Evolutionary conservation across 1,284 basidiomycete genomes (phyloP).

Genomic region (Cryptococcus deneoformans): DNA sequence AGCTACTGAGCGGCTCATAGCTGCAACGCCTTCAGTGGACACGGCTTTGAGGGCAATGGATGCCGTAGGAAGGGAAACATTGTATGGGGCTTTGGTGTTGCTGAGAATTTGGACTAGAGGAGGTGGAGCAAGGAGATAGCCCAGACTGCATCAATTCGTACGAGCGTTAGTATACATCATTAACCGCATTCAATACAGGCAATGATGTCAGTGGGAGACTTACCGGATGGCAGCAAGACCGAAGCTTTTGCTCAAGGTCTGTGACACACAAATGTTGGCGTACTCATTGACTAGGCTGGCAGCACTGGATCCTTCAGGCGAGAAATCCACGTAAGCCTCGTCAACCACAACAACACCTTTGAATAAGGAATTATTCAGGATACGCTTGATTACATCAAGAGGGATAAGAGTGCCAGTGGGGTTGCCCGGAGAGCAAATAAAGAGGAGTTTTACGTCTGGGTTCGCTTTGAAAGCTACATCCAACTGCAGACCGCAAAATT

Average conservation of each 20-base stretch:
- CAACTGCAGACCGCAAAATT: conserved; percentile 55
- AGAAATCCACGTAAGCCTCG: conserved; percentile 98
- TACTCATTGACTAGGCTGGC: conserved; percentile 69
- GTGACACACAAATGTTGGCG: conserved; percentile 87
- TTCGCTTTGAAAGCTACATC: conserved; percentile 65
- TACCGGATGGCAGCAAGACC: conserved; percentile 93
- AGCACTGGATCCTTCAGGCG: conserved; percentile 63
- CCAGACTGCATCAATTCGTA: conserved; percentile 58
- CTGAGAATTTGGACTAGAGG: conserved; percentile 86
- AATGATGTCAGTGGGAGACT: conserved; percentile 20
- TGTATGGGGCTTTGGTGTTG: conserved; percentile 98
- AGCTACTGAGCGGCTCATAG: conserved; percentile 66
- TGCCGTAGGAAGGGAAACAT: conserved; percentile 89
- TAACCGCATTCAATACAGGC: neutral
- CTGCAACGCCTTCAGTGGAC: conserved; percentile 60
- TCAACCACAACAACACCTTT: conserved; percentile 92
- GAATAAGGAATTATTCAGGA: conserved; percentile 78
- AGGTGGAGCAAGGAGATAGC: conserved; percentile 85
- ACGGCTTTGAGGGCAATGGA: conserved; percentile 77
- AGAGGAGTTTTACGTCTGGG: conserved; percentile 81
- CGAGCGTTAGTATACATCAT: neutral
- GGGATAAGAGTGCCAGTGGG: conserved; percentile 90
- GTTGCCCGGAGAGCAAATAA: conserved; percentile 97
- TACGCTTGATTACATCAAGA: conserved; percentile 62
- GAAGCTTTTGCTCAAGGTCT: conserved; percentile 95